Conservation (phyloP, 768 basidiomycete genomes). For the Neoboletus subvelutipes region DNA sequence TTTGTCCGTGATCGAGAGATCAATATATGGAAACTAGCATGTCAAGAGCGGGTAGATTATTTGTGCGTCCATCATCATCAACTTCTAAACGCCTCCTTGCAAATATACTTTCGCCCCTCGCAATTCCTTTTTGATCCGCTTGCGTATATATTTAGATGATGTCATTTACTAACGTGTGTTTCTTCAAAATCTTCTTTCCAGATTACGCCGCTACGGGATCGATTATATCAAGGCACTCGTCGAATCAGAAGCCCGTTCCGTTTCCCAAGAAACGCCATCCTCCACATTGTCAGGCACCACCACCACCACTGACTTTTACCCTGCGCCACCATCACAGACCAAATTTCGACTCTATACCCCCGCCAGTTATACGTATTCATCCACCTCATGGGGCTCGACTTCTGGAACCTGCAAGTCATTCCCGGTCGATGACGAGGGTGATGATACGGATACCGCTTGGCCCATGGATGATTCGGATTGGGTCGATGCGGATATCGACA, state of each 20-base stretch:
- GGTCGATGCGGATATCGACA: conserved; percentile 29
- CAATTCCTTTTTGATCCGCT: conserved; percentile 8
- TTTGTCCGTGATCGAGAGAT: conserved; percentile 34
- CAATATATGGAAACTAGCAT: conserved; percentile 36
- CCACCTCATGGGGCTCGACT: conserved; percentile 19
- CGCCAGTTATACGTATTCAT: conserved; percentile 33
- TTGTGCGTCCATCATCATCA: conserved; percentile 25
- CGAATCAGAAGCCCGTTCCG: conserved; percentile 25
- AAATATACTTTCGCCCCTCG: not conserved
- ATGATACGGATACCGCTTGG: conserved; percentile 20
- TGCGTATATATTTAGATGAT: conserved; percentile 3
- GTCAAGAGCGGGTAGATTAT: conserved; percentile 36
- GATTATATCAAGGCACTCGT: conserved; percentile 36
- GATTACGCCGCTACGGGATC: conserved; percentile 32
- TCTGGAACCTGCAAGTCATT: conserved; percentile 13
- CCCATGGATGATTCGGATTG: conserved; percentile 26
- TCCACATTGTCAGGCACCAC: not conserved
- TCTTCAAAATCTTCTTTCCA: conserved; percentile 1
- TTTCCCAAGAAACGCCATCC: not conserved
- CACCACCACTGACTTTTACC: not conserved
- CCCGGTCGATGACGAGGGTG: conserved; percentile 17
- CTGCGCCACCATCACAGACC: conserved; percentile 17
- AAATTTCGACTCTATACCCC: conserved; percentile 34
- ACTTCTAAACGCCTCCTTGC: not conserved
- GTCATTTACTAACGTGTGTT: conserved; percentile 7